phyloP scores from a whole-genome alignment of 805 yeast species.

The Crinitomyces ghanaensis region DNA sequence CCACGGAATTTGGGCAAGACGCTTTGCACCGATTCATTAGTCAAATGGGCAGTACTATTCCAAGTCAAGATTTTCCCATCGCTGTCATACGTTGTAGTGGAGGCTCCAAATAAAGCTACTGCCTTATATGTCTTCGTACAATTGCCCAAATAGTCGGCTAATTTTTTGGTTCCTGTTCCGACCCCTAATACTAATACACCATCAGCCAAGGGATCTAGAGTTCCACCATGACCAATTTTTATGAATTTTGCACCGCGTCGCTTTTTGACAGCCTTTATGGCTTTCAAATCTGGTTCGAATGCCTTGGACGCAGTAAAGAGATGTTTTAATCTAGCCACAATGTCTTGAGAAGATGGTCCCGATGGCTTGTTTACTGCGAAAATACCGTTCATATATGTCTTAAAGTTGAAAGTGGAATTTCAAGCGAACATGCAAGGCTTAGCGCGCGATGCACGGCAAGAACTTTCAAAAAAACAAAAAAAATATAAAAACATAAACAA shows the following conservation, averaged over 20 bases:
- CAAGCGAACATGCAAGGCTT: too few species aligned
- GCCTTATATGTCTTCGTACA: conserved; percentile 75
- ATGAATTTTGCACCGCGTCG: conserved; percentile 42
- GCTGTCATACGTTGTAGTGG: conserved; percentile 88
- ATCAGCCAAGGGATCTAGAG: conserved; percentile 90
- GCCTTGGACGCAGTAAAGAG: conserved; percentile 48
- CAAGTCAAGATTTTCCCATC: conserved; percentile 71
- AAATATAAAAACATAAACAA: too few species aligned
- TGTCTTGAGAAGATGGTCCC: conserved; percentile 71
- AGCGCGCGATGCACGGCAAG: too few species aligned
- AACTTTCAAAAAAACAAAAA: too few species aligned
- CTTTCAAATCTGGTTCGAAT: conserved; percentile 30
- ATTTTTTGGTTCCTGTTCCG: conserved; percentile 80
- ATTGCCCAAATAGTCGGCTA: conserved; percentile 59
- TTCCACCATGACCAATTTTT: conserved; percentile 98
- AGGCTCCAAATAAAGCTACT: conserved; percentile 73
- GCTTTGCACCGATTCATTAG: conserved; percentile 37
- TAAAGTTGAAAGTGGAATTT: too few species aligned
- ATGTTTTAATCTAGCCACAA: conserved; percentile 54
- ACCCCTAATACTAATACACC: conserved; percentile 86
- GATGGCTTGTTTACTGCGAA: conserved; percentile 87
- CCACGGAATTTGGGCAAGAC: conserved; percentile 66
- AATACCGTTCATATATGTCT: conserved; percentile 63
- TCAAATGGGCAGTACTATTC: conserved; percentile 46
- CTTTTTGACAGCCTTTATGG: conserved; percentile 22